Conservation (phyloP, 768 basidiomycete genomes). For the Lactarius evosmus region DNA sequence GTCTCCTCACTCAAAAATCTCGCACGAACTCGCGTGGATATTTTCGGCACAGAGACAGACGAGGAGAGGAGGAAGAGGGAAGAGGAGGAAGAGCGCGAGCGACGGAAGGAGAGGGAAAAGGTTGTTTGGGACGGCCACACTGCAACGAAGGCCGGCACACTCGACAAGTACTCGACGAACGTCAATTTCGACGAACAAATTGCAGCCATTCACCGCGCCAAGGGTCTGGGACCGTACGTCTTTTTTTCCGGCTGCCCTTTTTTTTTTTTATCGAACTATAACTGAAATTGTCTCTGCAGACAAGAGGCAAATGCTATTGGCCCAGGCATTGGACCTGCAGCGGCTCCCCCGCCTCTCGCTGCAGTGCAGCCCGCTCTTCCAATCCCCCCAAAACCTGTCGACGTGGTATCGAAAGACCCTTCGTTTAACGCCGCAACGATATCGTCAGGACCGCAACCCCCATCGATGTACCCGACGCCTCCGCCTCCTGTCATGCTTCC, state of each 20-base stretch:
- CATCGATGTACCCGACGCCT: constrained; percentile 59
- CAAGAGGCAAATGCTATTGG: constrained; percentile 80
- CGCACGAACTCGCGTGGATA: constrained; percentile 93
- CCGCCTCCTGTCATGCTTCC: constrained; percentile 71
- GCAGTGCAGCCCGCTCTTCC: constrained; percentile 70
- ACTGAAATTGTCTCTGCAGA: constrained; percentile 37
- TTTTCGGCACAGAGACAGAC: constrained; percentile 92
- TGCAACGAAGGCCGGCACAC: constrained; percentile 84
- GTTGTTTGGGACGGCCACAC: constrained; percentile 99
- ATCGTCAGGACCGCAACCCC: constrained; percentile 89
- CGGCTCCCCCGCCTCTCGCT: constrained; percentile 61
- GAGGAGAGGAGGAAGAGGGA: constrained; percentile 85
- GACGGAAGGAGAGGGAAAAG: constrained; percentile 86
- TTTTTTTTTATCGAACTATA: constrained; percentile 2
- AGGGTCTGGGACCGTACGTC: constrained; percentile 83
- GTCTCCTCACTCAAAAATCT: constrained; percentile 90
- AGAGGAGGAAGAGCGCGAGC: constrained; percentile 80
- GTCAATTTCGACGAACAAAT: constrained; percentile 99
- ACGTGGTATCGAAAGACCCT: constrained; percentile 42
- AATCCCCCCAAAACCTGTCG: constrained; percentile 53
- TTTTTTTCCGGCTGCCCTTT: constrained; percentile 19
- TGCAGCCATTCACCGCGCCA: constrained; percentile 90
- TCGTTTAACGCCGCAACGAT: constrained; percentile 81
- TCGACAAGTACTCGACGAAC: constrained; percentile 89
- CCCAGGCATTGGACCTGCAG: constrained; percentile 81